Percentiles rank a stretch among this genome's conserved stretches.
phyloP scores from a whole-genome alignment of 441 rosid genomes.

The Isatis lusitanica region DNA sequence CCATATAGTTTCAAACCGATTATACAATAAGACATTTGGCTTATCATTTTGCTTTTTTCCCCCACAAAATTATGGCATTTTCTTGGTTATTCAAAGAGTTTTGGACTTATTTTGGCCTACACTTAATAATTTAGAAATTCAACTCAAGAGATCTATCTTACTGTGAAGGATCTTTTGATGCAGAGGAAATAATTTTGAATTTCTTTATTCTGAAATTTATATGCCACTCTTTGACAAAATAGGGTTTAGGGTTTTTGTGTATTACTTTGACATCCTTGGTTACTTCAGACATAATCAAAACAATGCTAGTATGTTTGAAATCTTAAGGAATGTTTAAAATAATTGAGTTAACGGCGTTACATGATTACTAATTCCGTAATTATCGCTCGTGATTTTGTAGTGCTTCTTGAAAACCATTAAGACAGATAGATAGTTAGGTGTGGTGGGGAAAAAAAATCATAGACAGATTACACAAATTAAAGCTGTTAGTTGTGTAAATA shows the following conservation, averaged over 20 bases:
- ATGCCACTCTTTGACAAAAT: not conserved
- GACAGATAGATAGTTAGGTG: conserved; percentile 2
- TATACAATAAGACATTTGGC: not conserved
- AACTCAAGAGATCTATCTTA: not conserved
- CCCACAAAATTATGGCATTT: not conserved
- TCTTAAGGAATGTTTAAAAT: conserved; percentile 22
- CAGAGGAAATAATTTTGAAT: not conserved
- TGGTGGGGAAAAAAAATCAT: not conserved
- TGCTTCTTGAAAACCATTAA: conserved; percentile 16
- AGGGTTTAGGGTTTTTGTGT: not conserved
- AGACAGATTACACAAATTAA: not conserved
- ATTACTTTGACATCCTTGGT: conserved; percentile 2
- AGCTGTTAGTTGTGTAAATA: not conserved
- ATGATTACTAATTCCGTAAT: conserved; percentile 33
- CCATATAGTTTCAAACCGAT: conserved; percentile 8
- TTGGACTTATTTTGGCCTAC: not conserved
- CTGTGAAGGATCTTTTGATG: not conserved
- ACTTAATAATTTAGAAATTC: not conserved
- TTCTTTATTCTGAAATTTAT: not conserved
- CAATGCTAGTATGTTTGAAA: conserved; percentile 1
- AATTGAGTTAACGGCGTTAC: not conserved
- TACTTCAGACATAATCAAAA: conserved; percentile 24
- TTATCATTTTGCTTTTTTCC: not conserved
- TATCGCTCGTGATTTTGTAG: conserved; percentile 21
- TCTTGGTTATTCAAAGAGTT: not conserved